phyloP scores from a whole-genome alignment of 2,329 filamentous ascomycete species.

The Balansia obtecta region DNA sequence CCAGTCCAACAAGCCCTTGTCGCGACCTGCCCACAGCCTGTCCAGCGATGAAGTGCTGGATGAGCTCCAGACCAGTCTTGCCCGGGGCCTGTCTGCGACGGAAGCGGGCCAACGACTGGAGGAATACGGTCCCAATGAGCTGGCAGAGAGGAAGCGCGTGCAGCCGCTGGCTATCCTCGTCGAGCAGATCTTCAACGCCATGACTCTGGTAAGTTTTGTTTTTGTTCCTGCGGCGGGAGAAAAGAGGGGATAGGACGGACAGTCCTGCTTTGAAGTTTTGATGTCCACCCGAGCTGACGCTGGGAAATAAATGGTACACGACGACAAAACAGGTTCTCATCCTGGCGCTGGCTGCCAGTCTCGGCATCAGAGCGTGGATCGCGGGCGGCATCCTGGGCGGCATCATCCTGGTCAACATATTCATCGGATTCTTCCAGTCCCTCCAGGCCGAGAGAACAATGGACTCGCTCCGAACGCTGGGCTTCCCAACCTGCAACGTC shows the following conservation, averaged over 20 bases:
- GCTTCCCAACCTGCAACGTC: conserved; percentile 22
- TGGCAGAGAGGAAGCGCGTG: conserved; percentile 34
- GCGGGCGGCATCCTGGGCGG: conserved; percentile 37
- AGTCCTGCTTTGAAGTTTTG: too few relatives aligned
- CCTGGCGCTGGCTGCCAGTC: conserved; percentile 44
- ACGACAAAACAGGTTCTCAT: conserved; percentile 39
- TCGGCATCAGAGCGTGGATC: conserved; percentile 37
- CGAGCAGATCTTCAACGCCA: conserved; percentile 44
- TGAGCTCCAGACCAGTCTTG: conserved; percentile 38
- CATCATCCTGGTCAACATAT: conserved; percentile 23
- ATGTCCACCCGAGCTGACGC: too few relatives aligned
- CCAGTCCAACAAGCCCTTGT: conserved; percentile 28
- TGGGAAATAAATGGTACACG: not conserved
- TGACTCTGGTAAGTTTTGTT: conserved; percentile 36
- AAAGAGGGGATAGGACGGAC: not conserved
- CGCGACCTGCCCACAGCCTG: conserved; percentile 45
- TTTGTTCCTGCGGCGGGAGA: not conserved
- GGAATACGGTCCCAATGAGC: conserved; percentile 45
- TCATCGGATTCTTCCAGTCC: conserved; percentile 32
- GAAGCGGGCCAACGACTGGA: conserved; percentile 39
- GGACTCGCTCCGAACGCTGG: conserved; percentile 23
- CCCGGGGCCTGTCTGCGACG: conserved; percentile 38
- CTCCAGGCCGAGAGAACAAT: conserved; percentile 27
- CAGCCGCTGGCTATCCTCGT: conserved; percentile 44
- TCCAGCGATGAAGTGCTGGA: conserved; percentile 32